These are phyloP conservation scores for Exsudoporus frostii DNA, from an alignment of 768 basidiomycete genomes.

Conservation along the genomic window DNA sequence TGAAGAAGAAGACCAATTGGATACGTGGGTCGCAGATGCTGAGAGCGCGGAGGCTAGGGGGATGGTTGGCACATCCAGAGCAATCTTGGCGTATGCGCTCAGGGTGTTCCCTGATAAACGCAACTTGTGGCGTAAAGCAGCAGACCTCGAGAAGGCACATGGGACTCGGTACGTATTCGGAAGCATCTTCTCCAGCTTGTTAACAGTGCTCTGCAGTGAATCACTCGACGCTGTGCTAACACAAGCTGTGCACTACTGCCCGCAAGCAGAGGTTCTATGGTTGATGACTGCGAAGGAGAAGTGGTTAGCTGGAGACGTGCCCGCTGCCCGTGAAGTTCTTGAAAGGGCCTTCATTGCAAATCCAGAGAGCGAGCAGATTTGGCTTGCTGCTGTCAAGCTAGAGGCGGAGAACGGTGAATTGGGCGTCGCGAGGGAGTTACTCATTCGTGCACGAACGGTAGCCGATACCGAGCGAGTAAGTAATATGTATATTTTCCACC, in stretches of 20 bases:
- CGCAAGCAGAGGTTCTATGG: constrained; percentile 95
- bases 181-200: not conserved
- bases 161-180: constrained; percentile 61
- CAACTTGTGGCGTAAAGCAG: constrained; percentile 86
- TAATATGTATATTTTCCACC: not conserved
- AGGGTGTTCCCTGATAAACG: constrained; percentile 86
- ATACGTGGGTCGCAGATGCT: constrained; percentile 90
- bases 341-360: constrained; percentile 91
- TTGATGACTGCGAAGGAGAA: constrained; percentile 98
- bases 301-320: constrained; percentile 87
- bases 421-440: constrained; percentile 78
- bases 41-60: constrained; percentile 74
- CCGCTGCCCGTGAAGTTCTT: constrained; percentile 85
- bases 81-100: constrained; percentile 86
- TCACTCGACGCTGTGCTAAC: constrained; percentile 78
- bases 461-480: constrained; percentile 89
- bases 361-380: constrained; percentile 95
- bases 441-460: constrained; percentile 84
- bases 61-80: constrained; percentile 78
- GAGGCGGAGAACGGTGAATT: constrained; percentile 95
- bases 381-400: constrained; percentile 95
- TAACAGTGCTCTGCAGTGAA: constrained; percentile 44
- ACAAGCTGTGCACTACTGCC: constrained; percentile 86
- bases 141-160: constrained; percentile 89
- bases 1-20: constrained; percentile 90